phyloP scores from a whole-genome alignment of 176 grass and related monocot species.

The Musa itinerans region DNA sequence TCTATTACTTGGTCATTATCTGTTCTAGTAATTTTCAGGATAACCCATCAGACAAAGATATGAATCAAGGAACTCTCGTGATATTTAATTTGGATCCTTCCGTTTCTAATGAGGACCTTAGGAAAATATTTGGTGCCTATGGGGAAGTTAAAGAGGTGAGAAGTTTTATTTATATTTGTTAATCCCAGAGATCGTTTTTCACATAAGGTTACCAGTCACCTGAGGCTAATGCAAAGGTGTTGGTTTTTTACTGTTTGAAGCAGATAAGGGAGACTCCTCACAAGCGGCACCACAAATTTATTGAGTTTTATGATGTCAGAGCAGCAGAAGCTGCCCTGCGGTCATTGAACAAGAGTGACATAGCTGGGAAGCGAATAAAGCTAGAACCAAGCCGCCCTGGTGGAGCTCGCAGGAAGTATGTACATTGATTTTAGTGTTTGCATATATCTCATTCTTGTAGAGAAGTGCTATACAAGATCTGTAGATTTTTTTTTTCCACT shows the following conservation, averaged over 20 bases:
- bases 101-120: slow-evolving; percentile 40
- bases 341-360: slow-evolving; percentile 38
- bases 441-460: not conserved
- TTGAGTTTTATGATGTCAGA: slow-evolving; percentile 45
- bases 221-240: not conserved
- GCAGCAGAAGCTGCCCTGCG: slow-evolving; percentile 39
- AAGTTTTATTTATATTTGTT: not conserved
- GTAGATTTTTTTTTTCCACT: not conserved
- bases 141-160: slow-evolving; percentile 48
- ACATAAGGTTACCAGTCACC: not conserved
- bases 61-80: slow-evolving; percentile 48
- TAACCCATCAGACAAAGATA: slow-evolving; percentile 46
- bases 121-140: slow-evolving; percentile 33
- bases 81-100: slow-evolving; percentile 48
- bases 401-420: slow-evolving; percentile 43
- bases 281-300: slow-evolving; percentile 43
- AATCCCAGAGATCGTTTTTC: not conserved
- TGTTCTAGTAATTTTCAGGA: slow-evolving; percentile 25
- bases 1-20: slow-evolving; percentile 17
- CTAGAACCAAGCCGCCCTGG: slow-evolving; percentile 40
- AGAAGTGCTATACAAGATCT: not conserved
- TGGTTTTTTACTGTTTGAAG: not conserved
- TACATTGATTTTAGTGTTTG: not conserved
- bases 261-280: slow-evolving; percentile 54
- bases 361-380: slow-evolving; percentile 42